Evolutionary conservation across 148 eudicot genomes (phyloP).

Genomic region (Chenopodium suecicum): DNA sequence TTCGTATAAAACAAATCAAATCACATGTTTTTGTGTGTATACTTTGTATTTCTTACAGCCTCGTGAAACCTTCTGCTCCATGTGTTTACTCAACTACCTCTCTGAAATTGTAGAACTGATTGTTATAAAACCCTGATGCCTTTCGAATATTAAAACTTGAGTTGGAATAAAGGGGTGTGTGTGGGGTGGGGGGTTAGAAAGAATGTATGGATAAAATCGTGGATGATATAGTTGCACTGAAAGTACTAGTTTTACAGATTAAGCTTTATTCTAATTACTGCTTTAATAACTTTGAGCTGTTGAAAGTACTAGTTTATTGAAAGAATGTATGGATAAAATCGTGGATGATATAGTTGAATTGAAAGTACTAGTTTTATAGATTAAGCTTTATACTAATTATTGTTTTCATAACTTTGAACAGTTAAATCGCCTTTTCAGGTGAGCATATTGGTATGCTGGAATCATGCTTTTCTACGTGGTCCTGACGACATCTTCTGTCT

Average conservation of each 20-base stretch:
- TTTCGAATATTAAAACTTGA: neutral
- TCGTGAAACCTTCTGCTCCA: neutral
- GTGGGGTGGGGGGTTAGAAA: neutral
- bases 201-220: constrained; percentile 5
- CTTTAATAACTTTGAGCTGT: constrained; percentile 7
- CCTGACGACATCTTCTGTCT: constrained; percentile 16
- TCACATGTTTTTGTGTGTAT: neutral
- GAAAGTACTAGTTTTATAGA: neutral
- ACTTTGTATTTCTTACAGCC: neutral
- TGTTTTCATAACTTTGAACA: constrained; percentile 11
- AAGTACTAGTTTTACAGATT: neutral
- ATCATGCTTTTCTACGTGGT: constrained; percentile 22
- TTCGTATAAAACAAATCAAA: neutral
- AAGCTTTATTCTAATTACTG: constrained; percentile 12
- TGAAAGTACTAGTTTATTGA: neutral
- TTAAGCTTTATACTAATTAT: constrained; percentile 7
- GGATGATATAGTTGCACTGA: constrained; percentile 7
- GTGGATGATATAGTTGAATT: constrained; percentile 4
- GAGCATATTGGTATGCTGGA: constrained; percentile 25
- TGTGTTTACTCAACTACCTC: neutral
- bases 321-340: constrained; percentile 5
- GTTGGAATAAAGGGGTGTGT: too few relatives aligned
- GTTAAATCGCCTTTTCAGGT: constrained; percentile 32
- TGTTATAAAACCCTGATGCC: constrained; percentile 8
- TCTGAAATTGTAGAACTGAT: constrained; percentile 14